A percentile compares a stretch with the other conserved stretches of the same genome.
Conservation (phyloP, 345 rosid genomes). For the Barbarea vulgaris region DNA sequence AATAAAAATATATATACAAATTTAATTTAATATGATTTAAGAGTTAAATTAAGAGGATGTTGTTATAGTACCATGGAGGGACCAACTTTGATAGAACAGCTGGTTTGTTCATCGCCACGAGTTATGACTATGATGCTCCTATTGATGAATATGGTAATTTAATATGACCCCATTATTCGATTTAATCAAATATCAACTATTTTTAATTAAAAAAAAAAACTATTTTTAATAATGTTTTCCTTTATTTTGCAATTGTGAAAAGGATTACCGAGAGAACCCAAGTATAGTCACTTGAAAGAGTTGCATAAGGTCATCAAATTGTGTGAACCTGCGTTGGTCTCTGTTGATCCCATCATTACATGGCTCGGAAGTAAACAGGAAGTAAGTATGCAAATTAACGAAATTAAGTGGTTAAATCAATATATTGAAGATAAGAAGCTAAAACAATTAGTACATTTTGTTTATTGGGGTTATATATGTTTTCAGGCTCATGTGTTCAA, state of each 20-base stretch:
- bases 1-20: background rate
- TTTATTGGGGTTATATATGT: background rate
- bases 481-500: slow-evolving; percentile 74
- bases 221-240: background rate
- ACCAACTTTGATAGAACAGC: slow-evolving; percentile 89
- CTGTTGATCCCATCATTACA: slow-evolving; percentile 51
- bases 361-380: slow-evolving; percentile 68
- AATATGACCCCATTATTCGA: background rate
- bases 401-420: background rate
- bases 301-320: slow-evolving; percentile 72
- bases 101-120: slow-evolving; percentile 74
- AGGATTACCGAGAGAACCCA: slow-evolving; percentile 88
- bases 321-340: slow-evolving; percentile 65
- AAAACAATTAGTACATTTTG: background rate
- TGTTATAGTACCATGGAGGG: slow-evolving; percentile 80
- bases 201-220: too few relatives aligned
- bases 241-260: background rate
- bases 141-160: slow-evolving; percentile 86
- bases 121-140: slow-evolving; percentile 96
- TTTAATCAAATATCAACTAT: background rate
- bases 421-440: slow-evolving; percentile 1
- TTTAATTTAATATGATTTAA: background rate
- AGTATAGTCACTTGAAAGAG: slow-evolving; percentile 70
- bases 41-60: background rate
- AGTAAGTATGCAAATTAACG: slow-evolving; percentile 44